A percentile compares a stretch with the other conserved stretches of the same genome.
Evolutionary conservation across 192 early-diverging fungal genomes (phyloP).

Genomic region (Backusella australiensis): DNA sequence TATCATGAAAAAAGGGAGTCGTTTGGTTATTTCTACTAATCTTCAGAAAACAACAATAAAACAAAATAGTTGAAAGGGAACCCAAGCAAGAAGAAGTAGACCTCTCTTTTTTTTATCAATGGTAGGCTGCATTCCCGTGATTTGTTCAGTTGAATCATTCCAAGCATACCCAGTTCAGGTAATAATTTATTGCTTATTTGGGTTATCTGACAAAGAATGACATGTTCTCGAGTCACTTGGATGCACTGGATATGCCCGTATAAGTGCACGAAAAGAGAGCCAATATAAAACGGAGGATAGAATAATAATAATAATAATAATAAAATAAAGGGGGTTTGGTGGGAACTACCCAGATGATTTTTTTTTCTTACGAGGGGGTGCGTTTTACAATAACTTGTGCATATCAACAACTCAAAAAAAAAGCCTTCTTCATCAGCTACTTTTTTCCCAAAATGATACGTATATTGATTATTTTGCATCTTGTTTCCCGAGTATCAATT

Average conservation of each 20-base stretch:
- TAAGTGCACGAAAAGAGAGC: not conserved
- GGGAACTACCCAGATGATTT: not conserved
- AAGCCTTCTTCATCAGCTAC: not conserved
- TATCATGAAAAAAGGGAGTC: not conserved
- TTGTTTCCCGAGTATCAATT: not conserved
- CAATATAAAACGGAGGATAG: not conserved
- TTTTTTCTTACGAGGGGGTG: constrained; percentile 1
- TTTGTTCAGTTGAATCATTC: not conserved
- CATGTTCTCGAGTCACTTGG: not conserved
- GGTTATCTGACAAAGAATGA: constrained; percentile 3
- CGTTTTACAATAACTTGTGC: not conserved
- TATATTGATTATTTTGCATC: not conserved
- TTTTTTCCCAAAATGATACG: not conserved
- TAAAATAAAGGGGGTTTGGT: not conserved
- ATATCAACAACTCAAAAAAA: not conserved
- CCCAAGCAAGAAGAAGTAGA: not conserved
- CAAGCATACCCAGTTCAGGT: constrained; percentile 7
- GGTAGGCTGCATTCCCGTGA: not conserved
- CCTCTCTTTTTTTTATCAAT: not conserved
- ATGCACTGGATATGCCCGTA: not conserved
- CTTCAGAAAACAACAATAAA: not conserved
- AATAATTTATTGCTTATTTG: constrained; percentile 6
- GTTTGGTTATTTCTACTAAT: constrained; percentile 4
- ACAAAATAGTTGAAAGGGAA: not conserved
- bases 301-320: not conserved